These are phyloP conservation scores for Fagopyrum homotropicum DNA, from an alignment of 148 eudicot genomes.

Conservation along the genomic window DNA sequence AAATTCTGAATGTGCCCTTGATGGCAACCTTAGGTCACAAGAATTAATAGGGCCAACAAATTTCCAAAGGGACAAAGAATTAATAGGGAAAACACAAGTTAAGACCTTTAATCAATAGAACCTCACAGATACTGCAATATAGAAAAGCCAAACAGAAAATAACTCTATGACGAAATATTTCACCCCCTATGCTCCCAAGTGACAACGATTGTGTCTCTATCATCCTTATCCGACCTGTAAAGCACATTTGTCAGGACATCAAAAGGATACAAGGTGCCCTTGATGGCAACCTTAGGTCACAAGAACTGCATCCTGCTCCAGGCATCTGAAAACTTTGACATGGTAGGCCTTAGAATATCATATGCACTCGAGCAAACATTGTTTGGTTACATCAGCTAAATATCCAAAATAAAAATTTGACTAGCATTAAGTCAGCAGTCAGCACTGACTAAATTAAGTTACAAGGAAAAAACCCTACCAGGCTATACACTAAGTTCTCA, in stretches of 20 bases:
- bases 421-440: conserved; percentile 7
- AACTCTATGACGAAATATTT: conserved; percentile 32
- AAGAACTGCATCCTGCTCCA: conserved; percentile 86
- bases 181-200: conserved; percentile 46
- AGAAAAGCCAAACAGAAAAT: conserved; percentile 30
- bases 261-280: conserved; percentile 89
- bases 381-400: conserved; percentile 45
- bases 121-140: conserved; percentile 22
- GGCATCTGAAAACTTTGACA: conserved; percentile 99
- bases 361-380: conserved; percentile 42
- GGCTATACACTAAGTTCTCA: conserved; percentile 53
- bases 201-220: conserved; percentile 27
- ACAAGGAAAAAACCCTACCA: conserved; percentile 50
- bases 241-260: conserved; percentile 75
- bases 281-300: conserved; percentile 84
- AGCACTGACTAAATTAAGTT: conserved; percentile 8
- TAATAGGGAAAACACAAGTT: neutral
- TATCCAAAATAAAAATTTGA: conserved; percentile 28
- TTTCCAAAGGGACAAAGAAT: neutral
- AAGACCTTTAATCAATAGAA: conserved; percentile 13
- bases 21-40: conserved; percentile 75
- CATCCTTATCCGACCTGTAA: conserved; percentile 98
- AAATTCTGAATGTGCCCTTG: conserved; percentile 44
- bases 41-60: neutral
- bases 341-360: conserved; percentile 76